Base-by-base conservation (phyloP, 345 rosid species). In the Gossypium thurberi region DNA sequence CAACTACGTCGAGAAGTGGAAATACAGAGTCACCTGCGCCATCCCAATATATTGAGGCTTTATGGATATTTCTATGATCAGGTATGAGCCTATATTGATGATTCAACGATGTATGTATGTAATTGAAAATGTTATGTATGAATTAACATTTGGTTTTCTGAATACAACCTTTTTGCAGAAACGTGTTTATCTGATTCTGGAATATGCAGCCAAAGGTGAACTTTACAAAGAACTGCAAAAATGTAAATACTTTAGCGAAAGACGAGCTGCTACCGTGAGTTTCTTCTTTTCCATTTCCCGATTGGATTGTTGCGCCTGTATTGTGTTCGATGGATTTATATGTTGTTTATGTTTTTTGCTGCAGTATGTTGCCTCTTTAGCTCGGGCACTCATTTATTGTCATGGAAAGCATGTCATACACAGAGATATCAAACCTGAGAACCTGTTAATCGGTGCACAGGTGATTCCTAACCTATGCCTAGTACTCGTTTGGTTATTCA, bases 51-150 rank as follows among this genome's bases (percentile, higher is more conserved):
- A 10, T 78, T 95, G 73, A 84, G 98, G 0, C 92, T 95, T 26
- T 95, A 92, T 78, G 99, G 99, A 60, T 95, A 95, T 79, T 95
- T 95, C 75, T 95, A 95, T 66, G 99, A 95, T 84, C 99, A 92
- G 84, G 99, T 95, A 59, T 18, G 2, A 26, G 40, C 69, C n/a
- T 62, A 14, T 65, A 23, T 74, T 46, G 64, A 26, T 53, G 28
- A 61, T 72, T 57, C 17, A 8, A 33, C 7, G 40, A 6, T 3
- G 55, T 10, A 20, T 18, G 43, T 47, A 18, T 10, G n/a, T 71
- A 55, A 55, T 18, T 23, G 40, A 51, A 59, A 55, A 53, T 53
- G 52, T 82, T 64, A 14, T 37, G 63, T 46, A 46, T 53, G 51
- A 18, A 55, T 51, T 69, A 42, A 40, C 69, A 7, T 59, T 23